Percentiles rank a stretch among this genome's conserved stretches.
phyloP scores from a whole-genome alignment of 2,329 filamentous ascomycete species.

The Colletotrichum sp. region DNA sequence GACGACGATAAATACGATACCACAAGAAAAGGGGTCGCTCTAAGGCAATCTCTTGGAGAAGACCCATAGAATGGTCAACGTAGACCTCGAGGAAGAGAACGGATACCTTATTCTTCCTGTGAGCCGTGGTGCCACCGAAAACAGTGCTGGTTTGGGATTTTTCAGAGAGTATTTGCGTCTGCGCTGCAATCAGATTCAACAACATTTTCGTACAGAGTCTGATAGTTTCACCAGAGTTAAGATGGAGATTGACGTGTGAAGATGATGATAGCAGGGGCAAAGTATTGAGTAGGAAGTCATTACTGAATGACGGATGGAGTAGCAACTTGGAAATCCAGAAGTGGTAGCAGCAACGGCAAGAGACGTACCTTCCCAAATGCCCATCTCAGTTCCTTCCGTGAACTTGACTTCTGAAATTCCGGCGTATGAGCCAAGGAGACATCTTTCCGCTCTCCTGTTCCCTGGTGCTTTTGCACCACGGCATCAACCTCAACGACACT shows the following conservation, averaged over 20 bases:
- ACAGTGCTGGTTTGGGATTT: background rate
- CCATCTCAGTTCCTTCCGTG: background rate
- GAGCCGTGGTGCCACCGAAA: background rate
- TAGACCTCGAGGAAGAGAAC: background rate
- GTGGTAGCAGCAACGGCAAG: background rate
- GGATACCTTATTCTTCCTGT: background rate
- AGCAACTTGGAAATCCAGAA: background rate
- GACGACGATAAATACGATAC: too few species aligned
- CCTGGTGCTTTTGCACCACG: background rate
- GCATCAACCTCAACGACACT: background rate
- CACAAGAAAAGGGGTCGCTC: too few species aligned
- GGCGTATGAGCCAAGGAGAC: background rate
- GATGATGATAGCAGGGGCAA: background rate
- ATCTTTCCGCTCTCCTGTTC: background rate
- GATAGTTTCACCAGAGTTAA: background rate
- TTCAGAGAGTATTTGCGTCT: background rate
- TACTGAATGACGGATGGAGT: background rate
- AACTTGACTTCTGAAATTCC: background rate
- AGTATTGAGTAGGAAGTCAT: background rate
- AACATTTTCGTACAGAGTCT: background rate
- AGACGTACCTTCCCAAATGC: background rate
- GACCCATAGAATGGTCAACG: background rate
- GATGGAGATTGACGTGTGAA: background rate
- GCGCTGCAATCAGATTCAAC: background rate
- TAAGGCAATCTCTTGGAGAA: background rate